Evolutionary conservation across 257 asterid genomes (phyloP).

Genomic region (Euphrasia confusa): DNA sequence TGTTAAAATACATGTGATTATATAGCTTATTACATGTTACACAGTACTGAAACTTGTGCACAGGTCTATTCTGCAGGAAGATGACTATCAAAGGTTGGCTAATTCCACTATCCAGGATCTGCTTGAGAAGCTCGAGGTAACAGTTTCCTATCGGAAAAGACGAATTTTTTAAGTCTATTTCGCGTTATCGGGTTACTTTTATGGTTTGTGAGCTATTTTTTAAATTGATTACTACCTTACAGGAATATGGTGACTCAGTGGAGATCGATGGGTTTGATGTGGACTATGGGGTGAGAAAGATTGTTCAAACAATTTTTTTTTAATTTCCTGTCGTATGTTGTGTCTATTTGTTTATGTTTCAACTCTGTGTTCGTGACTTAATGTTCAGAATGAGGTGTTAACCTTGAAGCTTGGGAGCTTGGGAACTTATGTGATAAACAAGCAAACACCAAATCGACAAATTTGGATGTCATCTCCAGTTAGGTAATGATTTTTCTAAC

Average conservation of each 20-base stretch:
- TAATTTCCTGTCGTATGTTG: conserved; percentile 1
- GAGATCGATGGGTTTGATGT: conserved; percentile 79
- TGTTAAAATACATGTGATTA: not conserved
- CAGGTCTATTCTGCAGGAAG: conserved; percentile 74
- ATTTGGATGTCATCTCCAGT: conserved; percentile 98
- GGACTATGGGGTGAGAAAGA: conserved; percentile 75
- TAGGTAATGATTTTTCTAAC: conserved; percentile 44
- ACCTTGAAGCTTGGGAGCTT: conserved; percentile 77
- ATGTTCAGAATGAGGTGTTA: conserved; percentile 73
- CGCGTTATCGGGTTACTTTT: not conserved
- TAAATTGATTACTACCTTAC: conserved; percentile 20
- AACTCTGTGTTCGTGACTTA: conserved; percentile 9
- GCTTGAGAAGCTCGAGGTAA: conserved; percentile 79
- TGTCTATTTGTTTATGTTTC: conserved; percentile 15
- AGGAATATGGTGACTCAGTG: conserved; percentile 84
- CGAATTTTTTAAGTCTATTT: not conserved
- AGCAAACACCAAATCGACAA: conserved; percentile 90
- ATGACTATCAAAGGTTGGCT: conserved; percentile 73
- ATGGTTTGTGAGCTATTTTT: not conserved
- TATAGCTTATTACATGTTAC: conserved; percentile 21
- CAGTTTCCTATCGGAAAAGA: not conserved
- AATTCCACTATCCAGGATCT: conserved; percentile 74
- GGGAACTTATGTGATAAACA: conserved; percentile 94
- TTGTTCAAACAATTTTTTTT: not conserved
- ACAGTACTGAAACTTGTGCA: not conserved